Conservation (phyloP, 805 yeast genomes). For the Saccharomycopsis synnaedendra region DNA sequence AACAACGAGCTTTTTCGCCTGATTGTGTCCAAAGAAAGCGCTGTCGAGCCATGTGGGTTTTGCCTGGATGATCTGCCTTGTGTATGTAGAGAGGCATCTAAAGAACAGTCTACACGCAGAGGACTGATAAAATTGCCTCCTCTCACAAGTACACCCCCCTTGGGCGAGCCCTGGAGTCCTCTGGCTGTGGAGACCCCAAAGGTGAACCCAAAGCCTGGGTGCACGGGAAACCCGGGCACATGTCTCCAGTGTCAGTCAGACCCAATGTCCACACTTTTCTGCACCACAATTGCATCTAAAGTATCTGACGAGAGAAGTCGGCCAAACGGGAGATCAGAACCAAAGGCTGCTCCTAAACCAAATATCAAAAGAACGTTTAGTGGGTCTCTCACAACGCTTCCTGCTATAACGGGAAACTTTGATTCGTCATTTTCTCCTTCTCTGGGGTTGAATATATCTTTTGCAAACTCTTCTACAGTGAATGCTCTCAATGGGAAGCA, state of each 20-base stretch:
- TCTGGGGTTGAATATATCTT: neutral
- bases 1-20: conserved; percentile 11
- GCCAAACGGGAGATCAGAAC: conserved; percentile 1
- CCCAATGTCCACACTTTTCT: conserved; percentile 81
- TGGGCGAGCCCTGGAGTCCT: too few species aligned
- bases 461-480: neutral
- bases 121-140: neutral
- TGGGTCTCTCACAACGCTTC: conserved; percentile 1
- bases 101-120: neutral
- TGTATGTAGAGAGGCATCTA: conserved; percentile 65
- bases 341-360: neutral
- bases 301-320: conserved; percentile 17
- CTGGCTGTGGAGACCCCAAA: too few species aligned
- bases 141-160: too few species aligned
- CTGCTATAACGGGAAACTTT: neutral
- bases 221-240: conserved; percentile 84
- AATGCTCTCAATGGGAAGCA: conserved; percentile 20
- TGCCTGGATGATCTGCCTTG: conserved; percentile 90
- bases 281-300: conserved; percentile 67
- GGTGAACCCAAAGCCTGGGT: conserved; percentile 25
- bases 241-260: conserved; percentile 75
- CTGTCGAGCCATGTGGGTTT: conserved; percentile 73
- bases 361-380: neutral
- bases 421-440: neutral
- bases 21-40: conserved; percentile 5